Conservation (phyloP, 1,139 yeast genomes). For the Eremothecium cymbalariae region DNA sequence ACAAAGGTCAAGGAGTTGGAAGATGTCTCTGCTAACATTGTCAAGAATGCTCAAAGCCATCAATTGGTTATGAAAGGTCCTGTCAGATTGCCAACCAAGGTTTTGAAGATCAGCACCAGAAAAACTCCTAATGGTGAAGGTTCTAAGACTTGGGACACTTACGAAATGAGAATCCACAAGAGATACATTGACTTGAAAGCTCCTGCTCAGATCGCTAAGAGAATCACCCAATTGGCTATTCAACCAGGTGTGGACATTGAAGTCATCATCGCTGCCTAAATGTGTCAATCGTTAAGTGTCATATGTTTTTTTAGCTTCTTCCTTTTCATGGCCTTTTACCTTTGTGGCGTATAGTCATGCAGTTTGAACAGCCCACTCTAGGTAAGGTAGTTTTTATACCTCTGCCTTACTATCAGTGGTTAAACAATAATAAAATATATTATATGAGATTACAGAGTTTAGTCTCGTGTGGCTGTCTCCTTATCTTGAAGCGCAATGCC, state of each 20-base stretch:
- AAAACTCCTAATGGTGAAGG: slow-evolving; percentile 99
- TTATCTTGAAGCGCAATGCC: no score
- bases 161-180: slow-evolving; percentile 99
- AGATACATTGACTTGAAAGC: slow-evolving; percentile 98
- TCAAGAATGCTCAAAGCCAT: slow-evolving; percentile 77
- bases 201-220: slow-evolving; percentile 88
- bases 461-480: no score
- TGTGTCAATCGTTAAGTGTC: no score
- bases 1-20: slow-evolving; percentile 98
- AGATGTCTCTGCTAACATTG: slow-evolving; percentile 82
- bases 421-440: slow-evolving; percentile 14
- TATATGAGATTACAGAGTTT: no score
- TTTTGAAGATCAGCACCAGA: slow-evolving; percentile 97
- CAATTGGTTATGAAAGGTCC: slow-evolving; percentile 93
- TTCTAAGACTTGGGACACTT: slow-evolving; percentile 99
- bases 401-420: slow-evolving; percentile 35
- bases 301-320: not conserved
- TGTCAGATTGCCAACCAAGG: slow-evolving; percentile 99
- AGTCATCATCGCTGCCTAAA: slow-evolving; percentile 37
- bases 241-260: slow-evolving; percentile 61
- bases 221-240: slow-evolving; percentile 94
- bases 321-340: slow-evolving; percentile 1
- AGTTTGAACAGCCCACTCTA: slow-evolving; percentile 29
- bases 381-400: slow-evolving; percentile 34
- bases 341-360: slow-evolving; percentile 1